A percentile compares a stretch with the other conserved stretches of the same genome.
These are phyloP conservation scores for Epichloe brachyelytri DNA, from an alignment of 2,329 filamentous ascomycete species.

Conservation along the genomic window DNA sequence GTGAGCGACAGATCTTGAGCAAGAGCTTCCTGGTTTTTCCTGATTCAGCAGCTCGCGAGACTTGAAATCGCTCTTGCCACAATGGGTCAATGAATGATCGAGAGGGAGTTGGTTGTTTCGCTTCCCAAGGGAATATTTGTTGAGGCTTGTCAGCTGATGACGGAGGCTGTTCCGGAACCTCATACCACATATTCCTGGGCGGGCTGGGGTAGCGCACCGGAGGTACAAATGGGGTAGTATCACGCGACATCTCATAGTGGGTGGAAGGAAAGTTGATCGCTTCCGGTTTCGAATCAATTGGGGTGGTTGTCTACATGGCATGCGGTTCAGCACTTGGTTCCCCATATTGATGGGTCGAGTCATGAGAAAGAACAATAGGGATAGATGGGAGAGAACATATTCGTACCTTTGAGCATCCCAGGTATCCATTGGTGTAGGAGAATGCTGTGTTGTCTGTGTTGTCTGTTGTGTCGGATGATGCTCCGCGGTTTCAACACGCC, in stretches of 20 bases:
- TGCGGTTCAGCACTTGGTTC: slow-evolving; percentile 1
- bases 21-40: background rate
- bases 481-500: background rate
- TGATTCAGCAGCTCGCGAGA: slow-evolving; percentile 12
- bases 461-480: background rate
- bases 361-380: background rate
- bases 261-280: slow-evolving; percentile 68
- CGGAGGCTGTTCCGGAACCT: slow-evolving; percentile 57
- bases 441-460: background rate
- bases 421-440: slow-evolving; percentile 17
- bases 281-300: slow-evolving; percentile 62
- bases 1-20: background rate
- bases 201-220: slow-evolving; percentile 69
- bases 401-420: slow-evolving; percentile 45
- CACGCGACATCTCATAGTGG: slow-evolving; percentile 73
- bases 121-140: slow-evolving; percentile 87
- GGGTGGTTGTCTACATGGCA: slow-evolving; percentile 44
- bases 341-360: background rate
- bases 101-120: slow-evolving; percentile 44
- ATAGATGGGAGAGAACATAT: background rate
- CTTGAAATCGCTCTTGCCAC: slow-evolving; percentile 10
- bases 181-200: slow-evolving; percentile 78
- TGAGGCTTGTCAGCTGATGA: slow-evolving; percentile 41
- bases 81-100: slow-evolving; percentile 41
- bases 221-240: slow-evolving; percentile 61